Evolutionary conservation across 306 rosid genomes (phyloP).

Genomic region (Canavalia ensiformis): DNA sequence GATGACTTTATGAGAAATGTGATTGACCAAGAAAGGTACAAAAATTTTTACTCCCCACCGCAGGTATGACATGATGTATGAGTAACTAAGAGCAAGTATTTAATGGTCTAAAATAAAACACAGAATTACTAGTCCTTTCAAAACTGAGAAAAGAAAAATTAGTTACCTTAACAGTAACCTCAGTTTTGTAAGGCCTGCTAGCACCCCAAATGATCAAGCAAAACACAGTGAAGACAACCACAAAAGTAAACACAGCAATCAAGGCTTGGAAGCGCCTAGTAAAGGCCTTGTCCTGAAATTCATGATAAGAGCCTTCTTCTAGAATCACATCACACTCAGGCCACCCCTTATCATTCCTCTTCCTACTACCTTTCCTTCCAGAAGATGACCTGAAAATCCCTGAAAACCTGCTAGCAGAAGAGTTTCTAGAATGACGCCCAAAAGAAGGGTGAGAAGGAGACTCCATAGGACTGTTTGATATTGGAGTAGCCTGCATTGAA

Average conservation of each 20-base stretch:
- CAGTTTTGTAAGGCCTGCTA: constrained; percentile 80
- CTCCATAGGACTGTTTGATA: constrained; percentile 93
- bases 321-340: constrained; percentile 95
- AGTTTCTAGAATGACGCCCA: constrained; percentile 94
- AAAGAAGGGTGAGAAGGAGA: constrained; percentile 96
- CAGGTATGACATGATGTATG: not conserved
- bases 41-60: not conserved
- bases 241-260: constrained; percentile 73
- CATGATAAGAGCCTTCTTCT: constrained; percentile 91
- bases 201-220: constrained; percentile 98
- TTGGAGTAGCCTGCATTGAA: constrained; percentile 88
- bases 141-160: not conserved
- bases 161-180: constrained; percentile 73
- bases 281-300: constrained; percentile 63
- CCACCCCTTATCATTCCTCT: constrained; percentile 93
- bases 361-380: constrained; percentile 72
- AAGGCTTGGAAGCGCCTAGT: constrained; percentile 71
- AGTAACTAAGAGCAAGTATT: not conserved
- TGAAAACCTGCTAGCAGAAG: constrained; percentile 83
- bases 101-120: not conserved
- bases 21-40: not conserved
- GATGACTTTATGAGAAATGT: constrained; percentile 3
- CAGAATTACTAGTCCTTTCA: not conserved
- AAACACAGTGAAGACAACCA: constrained; percentile 71
- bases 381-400: constrained; percentile 96